Base-by-base conservation (phyloP, 352 stramenopile genomes). In the Globisporangium canariense region DNA sequence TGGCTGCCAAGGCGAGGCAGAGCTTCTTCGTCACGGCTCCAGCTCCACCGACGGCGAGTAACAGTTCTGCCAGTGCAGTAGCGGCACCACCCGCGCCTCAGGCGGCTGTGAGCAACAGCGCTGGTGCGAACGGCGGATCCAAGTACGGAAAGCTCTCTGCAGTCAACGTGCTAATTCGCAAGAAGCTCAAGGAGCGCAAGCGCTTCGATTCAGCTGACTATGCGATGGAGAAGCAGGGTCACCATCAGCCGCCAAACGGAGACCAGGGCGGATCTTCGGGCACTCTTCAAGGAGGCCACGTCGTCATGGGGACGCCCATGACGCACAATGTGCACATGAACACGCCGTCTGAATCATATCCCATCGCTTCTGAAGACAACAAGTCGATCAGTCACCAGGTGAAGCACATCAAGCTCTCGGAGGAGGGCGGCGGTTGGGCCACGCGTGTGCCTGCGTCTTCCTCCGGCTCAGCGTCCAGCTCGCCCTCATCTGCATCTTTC, bases 131-230 rank as follows among this genome's bases (percentile, higher is more conserved):
- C 40, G 40, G 54, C 36, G 57, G 40, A 1, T 78, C 79, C 28
- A 79, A 87, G 38, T 91, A 90, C 58, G 77, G 81, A 0, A 88
- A 88, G 58, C 67, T 91, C 9, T 83, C 74, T 22, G 83, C 83
- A 0, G 79, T 75, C 1, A 86, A 94, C 43, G 75, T 94, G n/a
- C 65, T 94, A 14, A 81, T 94, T 54, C 86, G 85, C 25, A 86
- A 84, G 10, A 88, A 92, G 51, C 60, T 94, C 14, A 86, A 89
- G 60, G 86, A 94, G 60, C 79, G 86, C 14, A 92, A 94, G 51
- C 81, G 83, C 4, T 93, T 94, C 32, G 84, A 93, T 62, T 94
- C 86, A 34, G 84, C 84, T 0, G 86, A 93, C 66, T 90, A 94
- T 64, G 69, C 73, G 3, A 89, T 91, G 81, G 77, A 89, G 54